These are phyloP conservation scores for Sporisorium exsertum DNA, from an alignment of 1,284 basidiomycete genomes.

Conservation along the genomic window DNA sequence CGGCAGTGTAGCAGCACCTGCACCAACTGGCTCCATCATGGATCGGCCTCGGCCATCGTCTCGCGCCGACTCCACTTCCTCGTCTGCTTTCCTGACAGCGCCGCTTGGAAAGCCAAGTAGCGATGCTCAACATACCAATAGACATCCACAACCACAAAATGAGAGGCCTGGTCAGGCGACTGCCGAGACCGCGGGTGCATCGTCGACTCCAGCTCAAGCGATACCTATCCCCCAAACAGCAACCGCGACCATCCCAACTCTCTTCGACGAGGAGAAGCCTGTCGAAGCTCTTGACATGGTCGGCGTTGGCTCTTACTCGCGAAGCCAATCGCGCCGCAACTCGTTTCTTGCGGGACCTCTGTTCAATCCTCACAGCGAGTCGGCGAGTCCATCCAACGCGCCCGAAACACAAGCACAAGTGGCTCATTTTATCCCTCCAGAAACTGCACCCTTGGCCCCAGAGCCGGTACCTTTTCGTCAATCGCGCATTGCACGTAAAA, in stretches of 20 bases:
- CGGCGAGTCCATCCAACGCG: not conserved
- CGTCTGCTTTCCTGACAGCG: conserved; percentile 18
- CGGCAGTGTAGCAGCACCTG: not conserved
- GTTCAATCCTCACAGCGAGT: conserved; percentile 17
- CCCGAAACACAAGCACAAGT: not conserved
- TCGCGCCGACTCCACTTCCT: conserved; percentile 25
- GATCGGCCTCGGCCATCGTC: conserved; percentile 36
- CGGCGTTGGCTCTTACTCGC: conserved; percentile 53
- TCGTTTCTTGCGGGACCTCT: conserved; percentile 42
- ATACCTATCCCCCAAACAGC: not conserved
- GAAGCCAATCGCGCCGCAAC: conserved; percentile 52
- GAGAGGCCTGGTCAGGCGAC: not conserved
- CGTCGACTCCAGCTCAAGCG: not conserved
- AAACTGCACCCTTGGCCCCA: not conserved
- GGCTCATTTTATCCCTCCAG: not conserved
- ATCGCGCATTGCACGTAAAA: conserved; percentile 3
- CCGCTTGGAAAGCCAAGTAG: not conserved
- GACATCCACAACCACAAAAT: not conserved
- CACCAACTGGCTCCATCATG: conserved; percentile 12
- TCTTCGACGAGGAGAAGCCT: not conserved
- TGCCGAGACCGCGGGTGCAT: not conserved
- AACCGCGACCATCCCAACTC: not conserved
- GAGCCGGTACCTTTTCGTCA: not conserved
- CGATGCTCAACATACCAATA: not conserved
- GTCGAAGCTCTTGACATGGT: conserved; percentile 38